Percentiles rank a stretch among this genome's conserved stretches.
Conservation (phyloP, 202 grass and related monocot species). For the Eragrostis tef region DNA sequence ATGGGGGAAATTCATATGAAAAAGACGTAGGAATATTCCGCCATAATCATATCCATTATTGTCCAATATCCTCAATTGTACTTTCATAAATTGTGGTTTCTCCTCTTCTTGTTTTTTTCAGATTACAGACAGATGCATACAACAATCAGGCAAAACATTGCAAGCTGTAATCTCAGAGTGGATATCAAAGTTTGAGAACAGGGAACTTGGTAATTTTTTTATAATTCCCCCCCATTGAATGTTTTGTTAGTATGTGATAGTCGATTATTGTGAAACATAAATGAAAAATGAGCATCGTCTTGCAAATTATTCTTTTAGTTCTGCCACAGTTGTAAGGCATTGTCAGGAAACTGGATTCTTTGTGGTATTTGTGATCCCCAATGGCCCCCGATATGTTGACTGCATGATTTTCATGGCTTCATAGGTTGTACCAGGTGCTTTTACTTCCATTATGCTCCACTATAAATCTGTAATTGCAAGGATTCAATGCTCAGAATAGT, state of each 20-base stretch:
- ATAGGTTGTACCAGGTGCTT: background rate
- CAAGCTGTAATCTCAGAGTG: constrained; percentile 86
- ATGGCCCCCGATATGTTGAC: background rate
- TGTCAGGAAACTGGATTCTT: no score
- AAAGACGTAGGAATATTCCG: constrained; percentile 68
- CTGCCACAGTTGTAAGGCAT: background rate
- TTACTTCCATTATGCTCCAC: background rate
- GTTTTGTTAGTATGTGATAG: constrained; percentile 36
- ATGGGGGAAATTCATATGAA: constrained; percentile 86
- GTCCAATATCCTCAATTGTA: constrained; percentile 23
- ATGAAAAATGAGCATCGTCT: constrained; percentile 29
- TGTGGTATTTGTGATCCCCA: background rate
- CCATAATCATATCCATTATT: constrained; percentile 15
- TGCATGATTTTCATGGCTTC: background rate
- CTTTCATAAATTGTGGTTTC: constrained; percentile 46
- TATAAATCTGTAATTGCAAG: background rate
- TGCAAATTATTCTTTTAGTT: background rate
- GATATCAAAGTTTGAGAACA: constrained; percentile 88
- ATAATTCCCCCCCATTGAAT: background rate
- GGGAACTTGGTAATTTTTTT: constrained; percentile 76
- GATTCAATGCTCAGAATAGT: background rate
- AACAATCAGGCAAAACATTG: constrained; percentile 76
- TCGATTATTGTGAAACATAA: constrained; percentile 26
- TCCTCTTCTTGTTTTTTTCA: constrained; percentile 55
- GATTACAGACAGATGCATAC: constrained; percentile 95